Conservation (phyloP, 2,329 filamentous ascomycete species). For the Aaosphaeria arxii region DNA sequence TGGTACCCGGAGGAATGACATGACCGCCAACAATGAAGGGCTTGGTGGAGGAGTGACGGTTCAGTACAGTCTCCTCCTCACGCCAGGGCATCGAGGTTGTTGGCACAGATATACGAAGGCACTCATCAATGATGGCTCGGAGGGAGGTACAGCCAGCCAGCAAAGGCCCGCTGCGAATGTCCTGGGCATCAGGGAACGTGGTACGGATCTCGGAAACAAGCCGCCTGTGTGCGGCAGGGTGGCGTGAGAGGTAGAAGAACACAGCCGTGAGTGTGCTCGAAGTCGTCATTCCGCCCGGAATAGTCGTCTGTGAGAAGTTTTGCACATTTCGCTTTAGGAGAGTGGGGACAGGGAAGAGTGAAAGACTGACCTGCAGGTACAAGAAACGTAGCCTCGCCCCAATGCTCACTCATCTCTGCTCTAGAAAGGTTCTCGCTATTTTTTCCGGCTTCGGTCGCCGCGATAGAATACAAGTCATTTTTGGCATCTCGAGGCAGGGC, state of each 20-base stretch:
- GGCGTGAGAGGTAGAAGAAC: slow-evolving; percentile 6
- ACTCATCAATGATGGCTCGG: slow-evolving; percentile 15
- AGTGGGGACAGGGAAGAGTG: background rate
- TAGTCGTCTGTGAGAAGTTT: background rate
- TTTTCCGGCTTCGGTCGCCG: slow-evolving; percentile 36
- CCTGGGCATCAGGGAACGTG: slow-evolving; percentile 6
- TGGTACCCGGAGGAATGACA: slow-evolving; percentile 1
- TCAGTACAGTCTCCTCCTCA: no score
- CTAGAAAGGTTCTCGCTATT: no score
- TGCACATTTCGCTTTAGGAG: no score
- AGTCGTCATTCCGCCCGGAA: background rate
- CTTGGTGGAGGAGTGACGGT: no score
- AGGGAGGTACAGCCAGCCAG: slow-evolving; percentile 11
- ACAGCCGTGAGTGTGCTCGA: background rate
- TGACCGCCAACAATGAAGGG: slow-evolving; percentile 2
- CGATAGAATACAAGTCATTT: slow-evolving; percentile 38
- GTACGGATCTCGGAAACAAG: slow-evolving; percentile 6
- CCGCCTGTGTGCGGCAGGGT: background rate
- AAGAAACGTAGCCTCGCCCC: slow-evolving; percentile 1
- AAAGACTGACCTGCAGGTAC: slow-evolving; percentile 1
- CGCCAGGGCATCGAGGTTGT: background rate
- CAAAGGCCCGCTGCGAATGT: slow-evolving; percentile 9
- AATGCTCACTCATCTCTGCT: background rate
- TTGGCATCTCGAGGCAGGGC: background rate
- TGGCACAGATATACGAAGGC: slow-evolving; percentile 12